Base-by-base conservation (phyloP, 306 rosid species). In the Comarum palustre region DNA sequence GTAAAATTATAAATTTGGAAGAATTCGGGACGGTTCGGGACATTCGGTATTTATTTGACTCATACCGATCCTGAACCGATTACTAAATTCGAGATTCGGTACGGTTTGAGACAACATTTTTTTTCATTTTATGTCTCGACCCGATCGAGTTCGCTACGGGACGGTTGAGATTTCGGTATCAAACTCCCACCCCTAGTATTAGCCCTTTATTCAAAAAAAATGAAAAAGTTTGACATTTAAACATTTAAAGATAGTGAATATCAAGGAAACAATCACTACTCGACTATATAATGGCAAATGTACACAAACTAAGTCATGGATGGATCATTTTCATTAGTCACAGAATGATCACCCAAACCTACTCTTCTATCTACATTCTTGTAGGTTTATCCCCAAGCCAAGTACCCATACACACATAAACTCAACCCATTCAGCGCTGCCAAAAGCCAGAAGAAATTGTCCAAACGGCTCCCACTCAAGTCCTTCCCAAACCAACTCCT, bases 401-500 rank as follows among this genome's bases (percentile, higher is more conserved):
- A 0, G n/a, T 58, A 42, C 45, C 41, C 68, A 59, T 42, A 72
- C 22, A 72, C 55, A 45, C 43, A 59, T 8, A 42, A 12, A 7
- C 59, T 72, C 45, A 72, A 19, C 4, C 41, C 67, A 43, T 59
- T 58, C 13, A 58, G 47, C 45, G 50, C 58, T 27, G 58, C 68
- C 76, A 94, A 71, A 4, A 94, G 82, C 96, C 96, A 89, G 42
- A 86, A 94, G 50, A 94, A 94, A 50, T 86, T 94, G 85, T 94
- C 98, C 82, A 94, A 72, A 2, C 92, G 79, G 72, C 98, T 91
- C 34, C 78, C 79, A 42, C 87, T 88, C 87, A 91, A 65, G 74
- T 91, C 95, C 79, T 82, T 84, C 8, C 97, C 97, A 77, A 94
- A 81, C 98, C 98, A 90, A 61, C 92, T 85, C 34, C 77, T 78